Evolutionary conservation across 2,329 filamentous ascomycete species (phyloP), one percentile per base, ranked within the genome.

Genomic region (Clonostachys rosea): DNA sequence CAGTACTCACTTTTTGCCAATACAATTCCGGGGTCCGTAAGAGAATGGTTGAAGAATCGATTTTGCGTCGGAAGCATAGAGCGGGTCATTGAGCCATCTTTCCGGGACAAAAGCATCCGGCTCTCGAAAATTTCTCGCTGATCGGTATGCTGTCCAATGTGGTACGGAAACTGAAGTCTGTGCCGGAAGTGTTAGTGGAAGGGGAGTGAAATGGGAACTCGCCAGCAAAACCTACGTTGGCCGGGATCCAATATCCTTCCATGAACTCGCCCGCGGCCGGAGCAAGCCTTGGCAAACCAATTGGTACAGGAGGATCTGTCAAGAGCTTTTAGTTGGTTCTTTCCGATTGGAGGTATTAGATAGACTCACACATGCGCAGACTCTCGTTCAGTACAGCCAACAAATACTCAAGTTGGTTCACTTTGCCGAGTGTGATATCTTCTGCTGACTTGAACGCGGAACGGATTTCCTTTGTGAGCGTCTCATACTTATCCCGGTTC

Each of bases 21-120:
- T 40, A 34, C 54, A 59, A 30, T 50, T 48, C 9, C 55, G 44
- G 9, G 53, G 49, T 4, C 56, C 53, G 14, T 47, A 5, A 1
- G 40, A 44, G 37, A 67, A 67, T 5, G 62, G 62, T 44, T 62
- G 57, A 1, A 63, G 43, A 1, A 51, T 52, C 5, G 56, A 53
- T 8, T 47, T 52, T 11, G 52, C 47, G 44, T 66, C 62, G 16
- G 48, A 47, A 2, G 43, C 53, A 30, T 53, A 61, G 17, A 43
- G 47, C 1, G 45, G 43, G 11, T 58, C 53, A 11, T 54, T 55
- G 1, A 64, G 47, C 56, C 66, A 72, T 5, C 69, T 55, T 47
- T 71, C 67, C 0, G 70, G 70, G 13, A 59, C 49, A 47, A 70
- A 73, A 3, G 56, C 50, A 8, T 59, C 50, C 1, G 68, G 61